Conservation (phyloP, 1,284 basidiomycete species). For the Rhizoctonia solani region DNA sequence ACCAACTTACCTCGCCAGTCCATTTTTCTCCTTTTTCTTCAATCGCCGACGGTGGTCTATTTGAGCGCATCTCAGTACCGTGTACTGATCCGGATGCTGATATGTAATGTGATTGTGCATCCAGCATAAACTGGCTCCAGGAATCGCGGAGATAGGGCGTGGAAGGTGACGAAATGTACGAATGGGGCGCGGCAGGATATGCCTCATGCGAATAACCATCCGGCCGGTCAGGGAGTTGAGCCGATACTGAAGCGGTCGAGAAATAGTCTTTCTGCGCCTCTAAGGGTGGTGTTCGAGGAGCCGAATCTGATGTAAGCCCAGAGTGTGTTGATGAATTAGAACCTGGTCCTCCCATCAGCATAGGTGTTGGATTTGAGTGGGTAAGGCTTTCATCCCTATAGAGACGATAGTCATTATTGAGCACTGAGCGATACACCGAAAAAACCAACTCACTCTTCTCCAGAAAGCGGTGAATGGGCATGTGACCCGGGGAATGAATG, state of each 20-base stretch:
- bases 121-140: slow-evolving; percentile 23
- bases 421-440: background rate
- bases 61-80: slow-evolving; percentile 16
- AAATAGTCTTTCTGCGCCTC: slow-evolving; percentile 25
- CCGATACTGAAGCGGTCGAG: background rate
- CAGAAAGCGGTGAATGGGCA: background rate
- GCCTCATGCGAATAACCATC: slow-evolving; percentile 22
- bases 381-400: slow-evolving; percentile 4
- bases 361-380: slow-evolving; percentile 1
- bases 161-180: slow-evolving; percentile 20
- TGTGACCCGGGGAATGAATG: background rate
- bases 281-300: slow-evolving; percentile 16
- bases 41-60: slow-evolving; percentile 17
- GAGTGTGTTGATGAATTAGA: slow-evolving; percentile 26
- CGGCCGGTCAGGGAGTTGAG: slow-evolving; percentile 14
- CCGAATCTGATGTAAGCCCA: slow-evolving; percentile 17
- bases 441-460: slow-evolving; percentile 11
- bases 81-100: slow-evolving; percentile 20
- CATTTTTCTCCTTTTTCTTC: slow-evolving; percentile 30
- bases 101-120: slow-evolving; percentile 26
- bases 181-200: slow-evolving; percentile 17
- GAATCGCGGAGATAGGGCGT: slow-evolving; percentile 28
- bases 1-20: slow-evolving; percentile 23
- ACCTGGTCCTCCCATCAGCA: slow-evolving; percentile 6
- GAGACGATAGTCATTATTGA: background rate